phyloP scores from a whole-genome alignment of 2,329 filamentous ascomycete species.

The Drechslerella coelobrocha region DNA sequence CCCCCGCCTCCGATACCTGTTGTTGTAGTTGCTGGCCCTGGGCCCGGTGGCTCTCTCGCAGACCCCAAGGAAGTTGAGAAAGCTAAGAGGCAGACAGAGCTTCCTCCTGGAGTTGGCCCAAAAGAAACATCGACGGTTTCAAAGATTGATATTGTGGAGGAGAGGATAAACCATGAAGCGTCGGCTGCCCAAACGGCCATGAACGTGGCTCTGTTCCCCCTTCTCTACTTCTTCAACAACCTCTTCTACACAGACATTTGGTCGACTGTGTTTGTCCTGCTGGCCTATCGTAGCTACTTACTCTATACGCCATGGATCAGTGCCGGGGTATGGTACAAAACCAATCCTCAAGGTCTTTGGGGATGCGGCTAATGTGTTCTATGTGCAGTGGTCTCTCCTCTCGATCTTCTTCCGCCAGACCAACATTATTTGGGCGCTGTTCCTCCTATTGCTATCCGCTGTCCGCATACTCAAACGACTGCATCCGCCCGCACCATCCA shows the following conservation, averaged over 20 bases:
- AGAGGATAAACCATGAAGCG: slow-evolving; percentile 41
- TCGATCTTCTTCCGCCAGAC: slow-evolving; percentile 86
- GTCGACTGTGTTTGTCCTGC: slow-evolving; percentile 76
- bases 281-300: slow-evolving; percentile 67
- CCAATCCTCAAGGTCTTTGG: too few relatives aligned
- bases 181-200: slow-evolving; percentile 68
- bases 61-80: slow-evolving; percentile 47
- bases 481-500: slow-evolving; percentile 57
- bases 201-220: slow-evolving; percentile 84
- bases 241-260: slow-evolving; percentile 94
- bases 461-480: slow-evolving; percentile 45
- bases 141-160: slow-evolving; percentile 40
- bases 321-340: slow-evolving; percentile 45
- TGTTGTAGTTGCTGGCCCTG: slow-evolving; percentile 38
- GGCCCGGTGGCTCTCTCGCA: slow-evolving; percentile 41
- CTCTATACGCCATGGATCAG: slow-evolving; percentile 55
- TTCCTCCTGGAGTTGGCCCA: slow-evolving; percentile 36
- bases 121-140: slow-evolving; percentile 15
- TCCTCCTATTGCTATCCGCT: slow-evolving; percentile 68
- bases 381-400: slow-evolving; percentile 67
- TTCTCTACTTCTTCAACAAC: slow-evolving; percentile 93
- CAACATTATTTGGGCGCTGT: slow-evolving; percentile 92
- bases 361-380: slow-evolving; percentile 58
- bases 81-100: slow-evolving; percentile 36
- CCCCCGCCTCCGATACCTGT: slow-evolving; percentile 44